Conservation (phyloP, 2,329 filamentous ascomycete species). For the Apiospora marii region DNA sequence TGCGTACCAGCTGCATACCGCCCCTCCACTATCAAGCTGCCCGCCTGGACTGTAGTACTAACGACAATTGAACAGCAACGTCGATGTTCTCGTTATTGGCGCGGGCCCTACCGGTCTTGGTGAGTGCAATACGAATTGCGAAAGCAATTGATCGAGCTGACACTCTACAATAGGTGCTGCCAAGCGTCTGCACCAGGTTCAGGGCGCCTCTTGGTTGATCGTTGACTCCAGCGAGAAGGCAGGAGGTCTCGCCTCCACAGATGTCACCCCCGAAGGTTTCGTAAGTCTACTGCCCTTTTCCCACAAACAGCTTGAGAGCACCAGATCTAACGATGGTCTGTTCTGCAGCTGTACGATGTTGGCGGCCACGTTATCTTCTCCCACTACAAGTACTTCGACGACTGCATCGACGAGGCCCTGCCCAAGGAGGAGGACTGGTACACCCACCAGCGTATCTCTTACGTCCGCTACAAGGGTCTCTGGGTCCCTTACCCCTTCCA, state of each 20-base stretch:
- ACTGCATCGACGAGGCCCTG: conserved; percentile 96
- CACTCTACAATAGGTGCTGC: conserved; percentile 65
- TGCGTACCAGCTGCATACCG: background rate
- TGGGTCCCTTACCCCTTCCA: conserved; percentile 99
- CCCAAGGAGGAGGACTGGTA: conserved; percentile 96
- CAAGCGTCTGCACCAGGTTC: conserved; percentile 95
- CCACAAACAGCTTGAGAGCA: conserved; percentile 1
- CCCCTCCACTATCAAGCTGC: background rate
- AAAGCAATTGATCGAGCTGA: background rate
- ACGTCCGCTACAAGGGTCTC: conserved; percentile 93
- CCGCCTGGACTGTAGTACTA: background rate
- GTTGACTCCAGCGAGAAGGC: conserved; percentile 91
- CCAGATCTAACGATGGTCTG: background rate
- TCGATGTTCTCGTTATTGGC: conserved; percentile 97
- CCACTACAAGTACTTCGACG: conserved; percentile 99
- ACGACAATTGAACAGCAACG: conserved; percentile 66
- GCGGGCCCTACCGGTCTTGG: conserved; percentile 97
- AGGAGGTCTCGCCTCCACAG: conserved; percentile 94
- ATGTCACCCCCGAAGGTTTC: conserved; percentile 94
- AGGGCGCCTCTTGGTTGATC: conserved; percentile 94
- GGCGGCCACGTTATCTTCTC: conserved; percentile 99
- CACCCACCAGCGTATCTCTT: conserved; percentile 97
- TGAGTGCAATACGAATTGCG: background rate
- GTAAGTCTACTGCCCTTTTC: conserved; percentile 65
- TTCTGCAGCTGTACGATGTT: conserved; percentile 88